Evolutionary conservation across 1,284 basidiomycete species (phyloP).

Genomic region (Tremellales sp.): DNA sequence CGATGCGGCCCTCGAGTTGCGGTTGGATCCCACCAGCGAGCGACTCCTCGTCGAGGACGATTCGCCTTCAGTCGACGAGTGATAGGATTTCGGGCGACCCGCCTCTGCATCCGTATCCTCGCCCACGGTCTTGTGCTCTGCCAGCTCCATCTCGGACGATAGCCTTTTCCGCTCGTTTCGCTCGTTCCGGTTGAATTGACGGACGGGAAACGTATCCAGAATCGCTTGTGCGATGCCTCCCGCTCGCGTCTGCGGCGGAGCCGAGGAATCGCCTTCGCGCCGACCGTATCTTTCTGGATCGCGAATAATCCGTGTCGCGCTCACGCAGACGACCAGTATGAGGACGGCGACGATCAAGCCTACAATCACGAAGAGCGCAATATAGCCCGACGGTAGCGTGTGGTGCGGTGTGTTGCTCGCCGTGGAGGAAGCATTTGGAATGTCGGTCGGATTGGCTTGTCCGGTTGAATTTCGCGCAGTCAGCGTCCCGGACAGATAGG

Average conservation of each 20-base stretch:
- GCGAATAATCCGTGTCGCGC: slow-evolving; percentile 73
- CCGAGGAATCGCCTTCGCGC: slow-evolving; percentile 52
- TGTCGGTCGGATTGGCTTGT: slow-evolving; percentile 28
- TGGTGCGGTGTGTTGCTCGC: slow-evolving; percentile 7
- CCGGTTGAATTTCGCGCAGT: slow-evolving; percentile 63
- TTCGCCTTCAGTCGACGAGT: background rate
- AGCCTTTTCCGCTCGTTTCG: slow-evolving; percentile 14
- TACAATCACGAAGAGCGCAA: slow-evolving; percentile 79
- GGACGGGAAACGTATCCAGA: slow-evolving; percentile 86
- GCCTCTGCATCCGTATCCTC: too few species aligned
- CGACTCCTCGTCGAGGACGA: background rate
- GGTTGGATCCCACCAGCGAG: background rate
- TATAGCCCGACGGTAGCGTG: slow-evolving; percentile 50
- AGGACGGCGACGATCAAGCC: slow-evolving; percentile 78
- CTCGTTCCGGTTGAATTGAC: slow-evolving; percentile 64
- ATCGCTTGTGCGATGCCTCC: slow-evolving; percentile 80
- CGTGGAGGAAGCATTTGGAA: slow-evolving; percentile 18
- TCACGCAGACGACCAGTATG: slow-evolving; percentile 72
- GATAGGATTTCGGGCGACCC: background rate
- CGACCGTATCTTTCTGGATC: slow-evolving; percentile 90
- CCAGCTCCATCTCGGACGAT: slow-evolving; percentile 17
- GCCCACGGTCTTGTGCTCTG: background rate
- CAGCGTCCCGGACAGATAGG: slow-evolving; percentile 64
- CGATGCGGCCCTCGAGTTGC: background rate
- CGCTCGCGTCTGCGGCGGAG: slow-evolving; percentile 63